Percentiles rank a stretch among this genome's conserved stretches.
Conservation (phyloP, 192 early-diverging fungal species). For the Podila verticillata region DNA sequence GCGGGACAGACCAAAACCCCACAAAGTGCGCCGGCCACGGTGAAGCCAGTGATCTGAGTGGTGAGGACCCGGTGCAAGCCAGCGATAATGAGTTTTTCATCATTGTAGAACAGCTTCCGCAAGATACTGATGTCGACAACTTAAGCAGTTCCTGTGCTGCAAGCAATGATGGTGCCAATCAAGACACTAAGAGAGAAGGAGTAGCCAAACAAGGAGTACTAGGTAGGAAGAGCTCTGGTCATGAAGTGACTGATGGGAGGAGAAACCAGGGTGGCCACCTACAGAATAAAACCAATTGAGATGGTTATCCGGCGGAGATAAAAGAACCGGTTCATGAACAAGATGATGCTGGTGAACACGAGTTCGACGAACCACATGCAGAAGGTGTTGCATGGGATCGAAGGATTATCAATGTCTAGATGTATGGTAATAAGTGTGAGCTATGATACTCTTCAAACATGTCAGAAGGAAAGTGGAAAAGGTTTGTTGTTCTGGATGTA, state of each 20-base stretch:
- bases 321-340: constrained; percentile 63
- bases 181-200: constrained; percentile 56
- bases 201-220: constrained; percentile 53
- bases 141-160: constrained; percentile 52
- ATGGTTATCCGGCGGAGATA: constrained; percentile 56
- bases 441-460: no score
- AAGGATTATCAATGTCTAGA: constrained; percentile 61
- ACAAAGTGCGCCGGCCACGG: constrained; percentile 77
- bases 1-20: constrained; percentile 80
- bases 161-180: constrained; percentile 57
- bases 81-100: constrained; percentile 56
- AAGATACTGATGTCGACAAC: constrained; percentile 59
- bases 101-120: constrained; percentile 58
- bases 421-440: constrained; percentile 1
- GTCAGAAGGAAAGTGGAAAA: no score
- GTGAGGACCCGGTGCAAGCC: constrained; percentile 59
- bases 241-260: constrained; percentile 57
- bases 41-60: constrained; percentile 61
- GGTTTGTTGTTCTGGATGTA: no score
- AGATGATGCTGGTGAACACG: constrained; percentile 44
- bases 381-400: constrained; percentile 59
- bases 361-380: constrained; percentile 58
- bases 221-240: constrained; percentile 49
- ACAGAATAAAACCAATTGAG: constrained; percentile 51
- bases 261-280: constrained; percentile 57